Evolutionary conservation across 208 protist species (phyloP).

Genomic region (Leptomonas pyrrhocoris): DNA sequence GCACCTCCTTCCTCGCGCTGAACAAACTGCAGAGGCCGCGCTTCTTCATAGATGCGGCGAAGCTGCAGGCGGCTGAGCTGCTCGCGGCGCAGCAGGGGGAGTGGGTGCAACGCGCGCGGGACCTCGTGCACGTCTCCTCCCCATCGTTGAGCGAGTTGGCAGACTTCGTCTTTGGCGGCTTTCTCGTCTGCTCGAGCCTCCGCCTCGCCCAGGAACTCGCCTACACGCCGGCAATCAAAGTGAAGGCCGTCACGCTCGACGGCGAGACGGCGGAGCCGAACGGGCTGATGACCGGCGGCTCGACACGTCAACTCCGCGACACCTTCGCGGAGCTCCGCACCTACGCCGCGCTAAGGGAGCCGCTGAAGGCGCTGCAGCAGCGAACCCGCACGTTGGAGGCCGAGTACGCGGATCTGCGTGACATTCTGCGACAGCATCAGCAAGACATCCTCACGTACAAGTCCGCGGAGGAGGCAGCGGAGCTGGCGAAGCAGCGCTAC

Average conservation of each 20-base stretch:
- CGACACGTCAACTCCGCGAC: constrained; percentile 75
- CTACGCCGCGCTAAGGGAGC: constrained; percentile 48
- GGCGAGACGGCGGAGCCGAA: constrained; percentile 98
- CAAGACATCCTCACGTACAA: constrained; percentile 52
- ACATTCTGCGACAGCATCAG: constrained; percentile 47
- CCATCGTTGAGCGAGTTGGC: constrained; percentile 30
- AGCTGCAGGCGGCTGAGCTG: constrained; percentile 44
- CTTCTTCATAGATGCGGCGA: constrained; percentile 28
- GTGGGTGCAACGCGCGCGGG: constrained; percentile 27
- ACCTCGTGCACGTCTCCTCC: constrained; percentile 44
- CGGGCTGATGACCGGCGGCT: constrained; percentile 97
- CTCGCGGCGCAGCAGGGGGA: constrained; percentile 45
- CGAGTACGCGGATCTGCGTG: constrained; percentile 49
- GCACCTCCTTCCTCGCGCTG: constrained; percentile 98
- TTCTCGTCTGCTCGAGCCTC: constrained; percentile 94
- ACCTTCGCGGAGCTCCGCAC: constrained; percentile 68
- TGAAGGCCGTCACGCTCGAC: constrained; percentile 97
- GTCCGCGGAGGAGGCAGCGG: constrained; percentile 58
- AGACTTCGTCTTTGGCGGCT: constrained; percentile 96
- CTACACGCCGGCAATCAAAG: constrained; percentile 72
- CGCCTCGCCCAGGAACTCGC: constrained; percentile 85
- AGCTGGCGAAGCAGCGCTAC: constrained; percentile 54
- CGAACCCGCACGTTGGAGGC: constrained; percentile 44
- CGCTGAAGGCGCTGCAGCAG: constrained; percentile 49
- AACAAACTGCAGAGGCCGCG: constrained; percentile 77